Base-by-base conservation (phyloP, 2,329 filamentous ascomycete species). In the Xylariales sp. region DNA sequence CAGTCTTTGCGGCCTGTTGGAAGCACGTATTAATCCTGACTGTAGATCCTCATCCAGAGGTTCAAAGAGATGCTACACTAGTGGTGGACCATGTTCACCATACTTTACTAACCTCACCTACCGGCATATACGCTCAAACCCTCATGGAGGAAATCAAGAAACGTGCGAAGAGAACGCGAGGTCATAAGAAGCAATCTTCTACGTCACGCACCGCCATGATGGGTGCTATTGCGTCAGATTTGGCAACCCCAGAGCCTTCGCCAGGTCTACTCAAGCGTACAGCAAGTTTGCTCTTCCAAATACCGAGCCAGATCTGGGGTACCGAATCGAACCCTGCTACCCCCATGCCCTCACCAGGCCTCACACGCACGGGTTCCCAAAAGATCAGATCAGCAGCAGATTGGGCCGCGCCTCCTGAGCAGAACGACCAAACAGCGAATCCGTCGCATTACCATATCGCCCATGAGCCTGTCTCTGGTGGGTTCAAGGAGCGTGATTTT, bases 1-100 rank as follows among this genome's bases (percentile, higher is more conserved):
- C 89, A 0, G 86, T 95, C 14, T 96, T 94, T 60, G 85, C 90
- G 21, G 86, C 90, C 1, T 85, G 94, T 47, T 98, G 93, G 93
- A 93, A 95, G 60, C 87, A 96, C 55, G 75, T 94, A 31, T 71
- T 96, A 45, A 87, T 95, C 47, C 74, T 97, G 61, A 91, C 88
- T 32, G 88, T 95, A 14, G 93, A 98, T 58, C 91, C 93, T 29
- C 90, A 96, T 57, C 89, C 91, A 1, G 91, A 97, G 57, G 87
- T 97, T 24, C 86, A 94, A 48, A 78, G 84, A 50, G 86, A 93
- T 59, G 91, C 89, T 8, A 82, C 81, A 5, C 74, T 84, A n/a
- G 82, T 97, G 32, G 80, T 95, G 21, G 93, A 98, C 61, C 87
- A 85, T 54, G 76, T 97, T 19, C 83, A 96, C 56, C 76, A 85